Evolutionary conservation across 164 flowering plant species (phyloP).

Genomic region (Tetracentron sinense): DNA sequence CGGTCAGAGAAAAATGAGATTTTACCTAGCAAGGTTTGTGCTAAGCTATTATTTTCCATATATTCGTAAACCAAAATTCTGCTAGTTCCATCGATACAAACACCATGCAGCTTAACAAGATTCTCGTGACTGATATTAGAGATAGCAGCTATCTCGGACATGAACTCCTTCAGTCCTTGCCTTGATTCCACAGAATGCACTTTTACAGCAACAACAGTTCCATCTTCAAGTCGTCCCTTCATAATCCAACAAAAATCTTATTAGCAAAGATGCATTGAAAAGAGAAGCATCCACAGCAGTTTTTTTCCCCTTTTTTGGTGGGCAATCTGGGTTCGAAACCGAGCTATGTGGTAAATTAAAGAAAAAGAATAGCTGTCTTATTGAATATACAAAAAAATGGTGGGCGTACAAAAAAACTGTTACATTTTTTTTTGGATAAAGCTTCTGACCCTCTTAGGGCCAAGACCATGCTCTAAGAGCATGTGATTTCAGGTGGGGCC

Average conservation of each 20-base stretch:
- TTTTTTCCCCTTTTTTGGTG: not conserved
- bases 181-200: constrained; percentile 48
- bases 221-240: constrained; percentile 50
- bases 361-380: no score
- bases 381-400: no score
- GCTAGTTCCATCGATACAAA: constrained; percentile 41
- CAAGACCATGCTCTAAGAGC: no score
- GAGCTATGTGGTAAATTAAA: no score
- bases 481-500: no score
- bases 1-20: no score
- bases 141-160: constrained; percentile 47
- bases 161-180: constrained; percentile 57
- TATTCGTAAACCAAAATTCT: constrained; percentile 54
- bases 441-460: no score
- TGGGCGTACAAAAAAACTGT: no score
- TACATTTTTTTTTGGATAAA: no score
- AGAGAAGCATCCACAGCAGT: not conserved
- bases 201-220: constrained; percentile 44
- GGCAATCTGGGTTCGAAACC: no score
- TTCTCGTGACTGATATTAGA: constrained; percentile 44
- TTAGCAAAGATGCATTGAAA: not conserved
- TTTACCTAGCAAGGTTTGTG: constrained; percentile 42
- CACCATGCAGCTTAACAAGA: constrained; percentile 46
- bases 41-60: constrained; percentile 56
- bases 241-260: constrained; percentile 6